These are phyloP conservation scores for Apiospora pterosperma DNA, from an alignment of 2,329 filamentous ascomycete species.

Conservation along the genomic window DNA sequence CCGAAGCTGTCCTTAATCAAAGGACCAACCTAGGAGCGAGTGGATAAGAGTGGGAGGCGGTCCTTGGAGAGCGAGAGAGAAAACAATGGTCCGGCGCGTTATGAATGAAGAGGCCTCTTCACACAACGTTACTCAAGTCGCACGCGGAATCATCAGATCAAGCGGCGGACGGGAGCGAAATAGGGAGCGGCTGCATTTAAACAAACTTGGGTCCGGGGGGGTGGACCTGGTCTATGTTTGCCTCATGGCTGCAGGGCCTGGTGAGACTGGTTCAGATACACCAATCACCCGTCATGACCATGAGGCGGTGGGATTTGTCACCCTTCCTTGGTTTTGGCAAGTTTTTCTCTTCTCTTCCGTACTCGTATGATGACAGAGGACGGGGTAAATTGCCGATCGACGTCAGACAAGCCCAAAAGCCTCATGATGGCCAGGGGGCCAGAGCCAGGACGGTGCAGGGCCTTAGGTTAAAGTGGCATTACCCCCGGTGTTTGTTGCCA, in stretches of 20 bases:
- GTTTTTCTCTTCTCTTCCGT: background rate
- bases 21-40: background rate
- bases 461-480: background rate
- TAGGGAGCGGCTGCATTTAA: background rate
- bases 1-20: no score
- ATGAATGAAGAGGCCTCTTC: background rate
- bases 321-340: background rate
- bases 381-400: conserved; percentile 3
- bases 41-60: background rate
- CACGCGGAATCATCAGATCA: background rate
- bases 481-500: background rate
- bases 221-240: background rate
- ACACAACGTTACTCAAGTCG: background rate
- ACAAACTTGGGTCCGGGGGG: background rate
- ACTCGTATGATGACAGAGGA: no score
- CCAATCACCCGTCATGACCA: background rate
- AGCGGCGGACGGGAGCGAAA: background rate
- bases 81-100: background rate
- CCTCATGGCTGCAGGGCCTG: no score
- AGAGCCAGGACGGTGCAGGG: background rate
- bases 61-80: background rate
- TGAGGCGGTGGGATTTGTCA: background rate
- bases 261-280: background rate
- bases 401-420: background rate
- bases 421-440: background rate